Evolutionary conservation across 805 yeast genomes (phyloP), one percentile per base, ranked within the genome.

Genomic region (Danielia reshetovae): DNA sequence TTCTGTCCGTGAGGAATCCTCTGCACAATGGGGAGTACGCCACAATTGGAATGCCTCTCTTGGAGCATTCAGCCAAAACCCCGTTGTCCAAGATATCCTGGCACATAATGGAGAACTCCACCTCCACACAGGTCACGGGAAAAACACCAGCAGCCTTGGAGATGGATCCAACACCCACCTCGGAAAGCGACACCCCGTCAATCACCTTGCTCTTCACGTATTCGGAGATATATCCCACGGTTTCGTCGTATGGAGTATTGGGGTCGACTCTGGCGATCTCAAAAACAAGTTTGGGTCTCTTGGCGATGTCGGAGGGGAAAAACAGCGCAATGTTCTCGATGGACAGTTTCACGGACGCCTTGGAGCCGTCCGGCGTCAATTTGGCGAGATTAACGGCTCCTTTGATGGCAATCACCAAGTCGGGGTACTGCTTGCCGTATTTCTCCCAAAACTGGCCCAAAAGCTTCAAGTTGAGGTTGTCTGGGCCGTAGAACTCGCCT

Each of bases 21-120:
- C 85, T 72, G 7, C 88, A 81, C 36, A 88, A 67, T 18, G 96
- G 96, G 19, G 95, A 82, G 59, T 88, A 88, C 17, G 88, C 85
- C 38, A 85, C 66, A 18, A 85, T 65, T 10, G 93, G 82, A 36
- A 88, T 73, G 11, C 67, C 68, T 22, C 70, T 58, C 41, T 80
- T 76, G 14, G 73, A 69, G 44, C 81, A 75, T 4, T 73, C 70
- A 3, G 69, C 74, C 42, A 80, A 72, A 14, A 83, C 68, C 1
- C 90, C 95, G 52, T 83, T 77, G 2, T 54, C 39, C 28, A 77
- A 51, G 24, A 81, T 72, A 11, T 82, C 85, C 28, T 75, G 72
- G 11, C 77, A 57, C 62, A 81, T 75, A 38, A 89, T 53, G 3
- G 95, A 85, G 40, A 81, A 72, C 59, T 88, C 97, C 27, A 83